Base-by-base conservation (phyloP, 768 basidiomycete genomes). In the Naganishia kalamii region DNA sequence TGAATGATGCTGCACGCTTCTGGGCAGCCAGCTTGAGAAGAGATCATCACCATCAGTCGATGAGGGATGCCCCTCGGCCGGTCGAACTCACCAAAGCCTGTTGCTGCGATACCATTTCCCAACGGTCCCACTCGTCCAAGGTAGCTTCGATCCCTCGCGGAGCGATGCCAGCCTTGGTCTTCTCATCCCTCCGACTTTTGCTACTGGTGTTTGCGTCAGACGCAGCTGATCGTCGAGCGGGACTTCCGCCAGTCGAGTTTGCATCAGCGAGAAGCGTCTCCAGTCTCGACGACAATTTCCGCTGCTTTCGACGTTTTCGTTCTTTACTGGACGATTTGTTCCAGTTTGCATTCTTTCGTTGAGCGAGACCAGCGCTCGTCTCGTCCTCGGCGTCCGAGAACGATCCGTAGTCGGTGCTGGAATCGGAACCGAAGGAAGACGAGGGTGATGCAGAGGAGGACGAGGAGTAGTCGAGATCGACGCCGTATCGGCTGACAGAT, bases 101-200 rank as follows among this genome's bases (percentile, higher is more conserved):
- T 54, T 72, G 69, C 49, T 73, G 69, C 2, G 71, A 69, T 27
- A 62, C 62, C 50, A 70, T 72, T 10, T 72, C 60, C 75, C 75
- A 76, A 25, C 47, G 40, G n/a, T 74, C 73, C 62, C 71, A 76
- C 23, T 72, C 66, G 40, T 70, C 70, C 23, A 57, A 21, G 3
- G 54, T 23, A n/a, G 54, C 54, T 41, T 57, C 54, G 23, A 57
- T 57, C 23, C 54, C 54, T 25, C 32, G 37, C 27, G 4, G 21
- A 3, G 23, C 19, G 37, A n/a, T 23, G 2, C 11, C 27, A 15
- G 54, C 15, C 21, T 12, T 57, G 13, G 13, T 10, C 19, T 44
- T 44, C 5, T n/a, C 19, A 44, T 44, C 43, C 13, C 43, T n/a
- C 19, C 43, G 6, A 44, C 19, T 8, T 44, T n/a, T 44, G 43